phyloP scores from a whole-genome alignment of 75 land plant species.

The Pinus tabuliformis region DNA sequence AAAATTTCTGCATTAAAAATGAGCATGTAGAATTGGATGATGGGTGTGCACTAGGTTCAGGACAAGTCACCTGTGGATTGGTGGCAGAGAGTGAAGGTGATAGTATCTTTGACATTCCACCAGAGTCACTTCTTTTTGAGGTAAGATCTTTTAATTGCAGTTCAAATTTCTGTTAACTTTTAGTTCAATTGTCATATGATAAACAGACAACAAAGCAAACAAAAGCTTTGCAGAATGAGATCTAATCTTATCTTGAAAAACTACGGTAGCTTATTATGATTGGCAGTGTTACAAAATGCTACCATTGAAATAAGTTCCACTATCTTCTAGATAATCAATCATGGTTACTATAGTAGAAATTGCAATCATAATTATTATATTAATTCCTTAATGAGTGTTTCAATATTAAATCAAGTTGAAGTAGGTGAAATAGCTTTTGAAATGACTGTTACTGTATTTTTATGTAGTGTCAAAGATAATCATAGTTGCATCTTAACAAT shows the following conservation, averaged over 20 bases:
- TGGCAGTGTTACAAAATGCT: too few relatives aligned
- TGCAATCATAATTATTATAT: too few relatives aligned
- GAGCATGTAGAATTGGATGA: not conserved
- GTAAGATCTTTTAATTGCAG: not conserved
- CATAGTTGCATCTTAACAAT: too few relatives aligned
- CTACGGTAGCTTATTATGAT: not conserved
- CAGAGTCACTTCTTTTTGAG: constrained; percentile 4
- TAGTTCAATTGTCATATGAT: not conserved
- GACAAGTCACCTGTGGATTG: not conserved
- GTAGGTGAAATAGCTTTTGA: too few relatives aligned
- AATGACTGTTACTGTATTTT: too few relatives aligned
- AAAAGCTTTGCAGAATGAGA: not conserved
- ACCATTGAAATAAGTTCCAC: too few relatives aligned
- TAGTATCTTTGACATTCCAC: not conserved
- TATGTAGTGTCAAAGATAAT: too few relatives aligned
- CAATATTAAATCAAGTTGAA: too few relatives aligned
- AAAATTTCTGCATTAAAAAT: not conserved
- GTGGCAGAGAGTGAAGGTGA: not conserved
- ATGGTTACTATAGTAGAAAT: too few relatives aligned
- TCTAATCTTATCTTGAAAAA: not conserved
- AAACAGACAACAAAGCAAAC: not conserved
- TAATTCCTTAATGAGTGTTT: too few relatives aligned
- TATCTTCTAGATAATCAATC: too few relatives aligned
- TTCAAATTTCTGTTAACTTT: not conserved
- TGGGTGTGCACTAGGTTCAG: not conserved